Percentiles rank a stretch among this genome's conserved stretches.
Conservation (phyloP, 805 yeast genomes). For the Wickerhamia fluorescens region DNA sequence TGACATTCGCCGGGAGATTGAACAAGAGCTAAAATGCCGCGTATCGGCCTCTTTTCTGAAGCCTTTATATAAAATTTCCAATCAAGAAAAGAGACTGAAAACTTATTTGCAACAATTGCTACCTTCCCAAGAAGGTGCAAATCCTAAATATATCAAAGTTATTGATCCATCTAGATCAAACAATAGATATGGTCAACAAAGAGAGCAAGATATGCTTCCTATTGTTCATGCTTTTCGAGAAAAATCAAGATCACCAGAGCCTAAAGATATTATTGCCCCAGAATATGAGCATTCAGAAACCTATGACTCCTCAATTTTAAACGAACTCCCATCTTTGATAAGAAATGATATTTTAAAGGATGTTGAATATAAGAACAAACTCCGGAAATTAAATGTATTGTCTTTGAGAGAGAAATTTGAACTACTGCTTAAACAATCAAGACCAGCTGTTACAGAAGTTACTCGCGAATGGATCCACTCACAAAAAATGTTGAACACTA, state of each 20-base stretch:
- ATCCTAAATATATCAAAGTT: conserved; percentile 24
- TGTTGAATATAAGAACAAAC: conserved; percentile 20
- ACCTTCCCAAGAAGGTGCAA: conserved; percentile 24
- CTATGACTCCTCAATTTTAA: conserved; percentile 29
- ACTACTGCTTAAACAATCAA: conserved; percentile 6
- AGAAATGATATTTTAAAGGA: conserved; percentile 31
- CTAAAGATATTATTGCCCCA: conserved; percentile 2
- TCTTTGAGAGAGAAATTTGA: conserved; percentile 22
- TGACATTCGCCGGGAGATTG: conserved; percentile 58
- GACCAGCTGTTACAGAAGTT: conserved; percentile 9
- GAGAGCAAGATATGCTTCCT: too few relatives aligned
- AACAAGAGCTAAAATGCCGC: conserved; percentile 38
- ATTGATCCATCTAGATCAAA: conserved; percentile 17
- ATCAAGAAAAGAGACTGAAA: not conserved
- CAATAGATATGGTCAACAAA: too few relatives aligned
- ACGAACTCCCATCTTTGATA: conserved; percentile 33
- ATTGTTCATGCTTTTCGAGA: too few relatives aligned
- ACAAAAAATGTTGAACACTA: conserved; percentile 9
- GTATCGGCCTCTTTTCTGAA: too few relatives aligned
- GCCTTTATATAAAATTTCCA: too few relatives aligned
- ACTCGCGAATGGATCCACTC: conserved; percentile 16
- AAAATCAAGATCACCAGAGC: not conserved
- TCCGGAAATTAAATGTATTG: conserved; percentile 17
- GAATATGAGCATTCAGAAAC: conserved; percentile 18
- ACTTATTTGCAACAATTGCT: conserved; percentile 29